Evolutionary conservation across 139 green algal genomes (phyloP), one percentile per base, ranked within the genome.

Genomic region (Bryopsis sp.): DNA sequence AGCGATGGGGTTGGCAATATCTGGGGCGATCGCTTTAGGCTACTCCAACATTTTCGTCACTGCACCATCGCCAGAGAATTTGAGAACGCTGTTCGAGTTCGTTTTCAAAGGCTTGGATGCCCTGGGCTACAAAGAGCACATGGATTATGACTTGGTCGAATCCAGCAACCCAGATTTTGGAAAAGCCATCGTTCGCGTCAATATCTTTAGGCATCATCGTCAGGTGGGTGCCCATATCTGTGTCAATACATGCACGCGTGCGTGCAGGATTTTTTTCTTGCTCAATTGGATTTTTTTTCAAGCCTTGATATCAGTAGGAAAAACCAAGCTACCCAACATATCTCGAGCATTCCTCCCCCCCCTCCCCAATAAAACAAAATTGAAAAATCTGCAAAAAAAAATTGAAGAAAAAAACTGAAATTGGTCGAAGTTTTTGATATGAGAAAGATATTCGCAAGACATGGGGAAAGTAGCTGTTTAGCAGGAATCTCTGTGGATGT

Each of bases 11-110:
- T 68, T 88, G 11, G 78, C 82, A 57, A 86, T 88, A 38, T 74
- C 78, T 0, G 92, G 92, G 8, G 92, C 94, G 0, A 73, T 98
- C 36, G 89, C 74, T 0, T 83, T 97, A 68, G 91, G 91, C 57
- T 99, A 98, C 78, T 79, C 76, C 64, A 99, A 99, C 83, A 97
- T 97, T 75, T 99, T 98, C 67, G 94, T 99, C 46, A 98, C 94
- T 2, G 89, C 93, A 2, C 94, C 94, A 2, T 92, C 82, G 1
- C 94, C 94, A 1, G 94, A 99, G 79, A 99, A 99, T 82, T 76
- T 97, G 76, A 80, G 82, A 28, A 99, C 94, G 7, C 86, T 99
- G 38, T 99, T 99, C 64, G 87, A 97, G 77, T 99, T 99, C 78
- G 79, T 97, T 61, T 89, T 95, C 79, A 96, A 96, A 76, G 88